Conservation (phyloP, 73 alveolate species). For the Vitrella brassicaformis region DNA sequence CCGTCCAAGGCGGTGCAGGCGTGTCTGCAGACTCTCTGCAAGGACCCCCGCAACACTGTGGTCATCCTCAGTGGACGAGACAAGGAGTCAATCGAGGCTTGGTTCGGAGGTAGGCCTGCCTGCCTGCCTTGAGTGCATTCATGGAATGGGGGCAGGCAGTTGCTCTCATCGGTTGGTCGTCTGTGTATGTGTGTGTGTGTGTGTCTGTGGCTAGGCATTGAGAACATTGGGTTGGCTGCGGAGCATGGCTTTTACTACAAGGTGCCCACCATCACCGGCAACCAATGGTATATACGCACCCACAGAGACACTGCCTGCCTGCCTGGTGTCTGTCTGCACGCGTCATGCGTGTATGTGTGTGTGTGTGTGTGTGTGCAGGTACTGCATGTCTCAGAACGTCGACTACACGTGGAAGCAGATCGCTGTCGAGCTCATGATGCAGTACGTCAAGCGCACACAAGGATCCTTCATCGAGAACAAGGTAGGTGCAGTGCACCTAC, state of each 20-base stretch:
- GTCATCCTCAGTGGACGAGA: conserved; percentile 28
- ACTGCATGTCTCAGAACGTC: neutral
- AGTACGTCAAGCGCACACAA: conserved; percentile 57
- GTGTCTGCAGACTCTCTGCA: neutral
- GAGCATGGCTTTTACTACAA: conserved; percentile 59
- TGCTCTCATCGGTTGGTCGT: neutral
- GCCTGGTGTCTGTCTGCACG: neutral
- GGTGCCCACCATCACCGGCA: conserved; percentile 32
- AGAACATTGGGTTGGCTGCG: conserved; percentile 39
- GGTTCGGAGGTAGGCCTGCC: neutral
- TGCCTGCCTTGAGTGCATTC: neutral
- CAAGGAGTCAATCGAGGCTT: conserved; percentile 10
- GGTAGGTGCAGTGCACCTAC: conserved; percentile 21
- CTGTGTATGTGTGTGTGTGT: neutral
- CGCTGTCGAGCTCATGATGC: conserved; percentile 46
- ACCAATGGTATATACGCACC: conserved; percentile 13
- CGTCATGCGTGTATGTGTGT: neutral
- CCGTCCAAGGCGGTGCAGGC: neutral
- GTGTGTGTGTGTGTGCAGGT: neutral
- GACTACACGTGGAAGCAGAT: conserved; percentile 4
- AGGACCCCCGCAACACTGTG: conserved; percentile 19
- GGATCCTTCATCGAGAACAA: conserved; percentile 65
- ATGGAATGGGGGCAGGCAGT: neutral
- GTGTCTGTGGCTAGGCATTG: neutral
- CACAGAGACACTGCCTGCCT: neutral